Conservation (phyloP, 768 basidiomycete genomes). For the Lactarius sp. region DNA sequence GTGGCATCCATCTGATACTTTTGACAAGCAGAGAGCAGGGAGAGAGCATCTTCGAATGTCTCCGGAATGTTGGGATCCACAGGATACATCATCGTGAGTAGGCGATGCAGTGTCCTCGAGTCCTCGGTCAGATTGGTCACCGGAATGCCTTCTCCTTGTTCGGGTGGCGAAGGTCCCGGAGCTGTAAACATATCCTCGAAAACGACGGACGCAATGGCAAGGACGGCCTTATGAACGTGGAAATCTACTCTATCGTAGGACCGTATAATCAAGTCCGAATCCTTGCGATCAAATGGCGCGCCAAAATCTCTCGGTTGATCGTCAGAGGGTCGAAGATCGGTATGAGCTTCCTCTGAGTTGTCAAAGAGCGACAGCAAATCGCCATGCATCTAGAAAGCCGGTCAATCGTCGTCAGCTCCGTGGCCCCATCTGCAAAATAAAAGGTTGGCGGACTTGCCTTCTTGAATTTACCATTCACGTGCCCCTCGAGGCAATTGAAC, state of each 20-base stretch:
- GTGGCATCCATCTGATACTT: slow-evolving; percentile 14
- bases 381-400: neutral
- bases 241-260: slow-evolving; percentile 50
- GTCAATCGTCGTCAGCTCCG: neutral
- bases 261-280: slow-evolving; percentile 45
- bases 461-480: neutral
- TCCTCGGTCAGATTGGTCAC: neutral
- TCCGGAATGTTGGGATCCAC: neutral
- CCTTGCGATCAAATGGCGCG: slow-evolving; percentile 14
- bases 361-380: neutral
- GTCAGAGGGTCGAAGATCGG: neutral
- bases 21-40: slow-evolving; percentile 11
- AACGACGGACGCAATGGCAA: slow-evolving; percentile 54
- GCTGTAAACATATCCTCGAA: slow-evolving; percentile 49
- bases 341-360: neutral
- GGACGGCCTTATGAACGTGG: slow-evolving; percentile 48
- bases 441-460: neutral
- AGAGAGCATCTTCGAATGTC: neutral
- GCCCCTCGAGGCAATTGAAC: neutral
- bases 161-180: neutral
- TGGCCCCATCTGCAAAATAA: neutral
- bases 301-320: neutral
- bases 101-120: slow-evolving; percentile 4
- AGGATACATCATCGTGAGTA: slow-evolving; percentile 7
- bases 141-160: neutral